These are phyloP conservation scores for Phytophthora hibernalis DNA, from an alignment of 352 stramenopile species.

Conservation along the genomic window DNA sequence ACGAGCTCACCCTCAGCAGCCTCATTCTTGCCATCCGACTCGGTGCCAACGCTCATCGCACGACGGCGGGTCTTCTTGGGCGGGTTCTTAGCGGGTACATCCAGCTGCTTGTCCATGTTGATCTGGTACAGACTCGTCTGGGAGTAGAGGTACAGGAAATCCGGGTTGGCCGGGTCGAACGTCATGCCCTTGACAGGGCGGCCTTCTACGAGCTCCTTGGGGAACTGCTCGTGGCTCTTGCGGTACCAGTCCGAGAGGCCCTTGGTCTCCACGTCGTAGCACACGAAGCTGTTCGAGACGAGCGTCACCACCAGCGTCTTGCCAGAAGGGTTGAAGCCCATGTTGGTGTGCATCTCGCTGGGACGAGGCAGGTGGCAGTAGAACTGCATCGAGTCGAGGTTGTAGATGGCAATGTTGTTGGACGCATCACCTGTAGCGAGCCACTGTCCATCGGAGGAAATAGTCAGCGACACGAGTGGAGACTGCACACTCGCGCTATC, in stretches of 20 bases:
- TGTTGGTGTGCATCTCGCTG: slow-evolving; percentile 79
- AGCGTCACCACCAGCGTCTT: slow-evolving; percentile 84
- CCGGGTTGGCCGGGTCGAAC: slow-evolving; percentile 78
- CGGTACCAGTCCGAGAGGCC: slow-evolving; percentile 79
- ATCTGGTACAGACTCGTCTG: slow-evolving; percentile 86
- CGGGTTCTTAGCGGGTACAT: slow-evolving; percentile 33
- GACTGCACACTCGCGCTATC: slow-evolving; percentile 34
- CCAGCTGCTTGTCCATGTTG: slow-evolving; percentile 64
- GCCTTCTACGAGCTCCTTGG: slow-evolving; percentile 76
- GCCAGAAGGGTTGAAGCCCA: slow-evolving; percentile 78
- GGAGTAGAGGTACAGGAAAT: slow-evolving; percentile 84
- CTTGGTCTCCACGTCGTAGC: slow-evolving; percentile 88
- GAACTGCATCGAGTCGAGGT: slow-evolving; percentile 89
- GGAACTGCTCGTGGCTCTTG: slow-evolving; percentile 69
- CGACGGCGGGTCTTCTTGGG: slow-evolving; percentile 56
- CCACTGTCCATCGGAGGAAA: slow-evolving; percentile 85
- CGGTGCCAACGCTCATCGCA: slow-evolving; percentile 64
- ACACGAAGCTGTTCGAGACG: slow-evolving; percentile 86
- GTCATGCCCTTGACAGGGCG: slow-evolving; percentile 83
- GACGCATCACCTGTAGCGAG: slow-evolving; percentile 68
- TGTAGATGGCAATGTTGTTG: slow-evolving; percentile 84
- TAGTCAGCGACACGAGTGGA: slow-evolving; percentile 71
- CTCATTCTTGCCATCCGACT: slow-evolving; percentile 62
- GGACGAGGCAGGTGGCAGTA: slow-evolving; percentile 73
- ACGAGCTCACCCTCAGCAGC: slow-evolving; percentile 67